Percentiles rank a stretch among this genome's conserved stretches.
Evolutionary conservation across 495 filamentous ascomycete genomes (phyloP).

Genomic region (Articulospora tetracladia): DNA sequence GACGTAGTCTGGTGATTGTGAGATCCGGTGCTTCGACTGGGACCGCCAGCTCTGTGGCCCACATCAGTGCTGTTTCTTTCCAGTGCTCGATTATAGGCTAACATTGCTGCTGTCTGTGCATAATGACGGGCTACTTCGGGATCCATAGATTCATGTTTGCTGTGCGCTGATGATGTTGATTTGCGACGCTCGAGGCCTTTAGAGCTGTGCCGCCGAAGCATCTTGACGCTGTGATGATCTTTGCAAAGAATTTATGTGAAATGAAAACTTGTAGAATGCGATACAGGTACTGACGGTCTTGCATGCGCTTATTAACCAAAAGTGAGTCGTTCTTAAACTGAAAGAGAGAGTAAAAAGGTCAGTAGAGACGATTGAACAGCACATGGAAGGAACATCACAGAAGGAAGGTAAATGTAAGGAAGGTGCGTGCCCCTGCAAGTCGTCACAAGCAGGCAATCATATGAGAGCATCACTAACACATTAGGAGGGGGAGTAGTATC

Average conservation of each 20-base stretch:
- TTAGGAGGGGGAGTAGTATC: too few species aligned
- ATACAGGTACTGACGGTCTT: slow-evolving; percentile 18
- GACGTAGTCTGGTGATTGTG: slow-evolving; percentile 29
- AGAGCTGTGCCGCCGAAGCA: slow-evolving; percentile 44
- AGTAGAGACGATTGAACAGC: background rate
- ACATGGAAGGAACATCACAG: background rate
- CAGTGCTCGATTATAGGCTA: slow-evolving; percentile 58
- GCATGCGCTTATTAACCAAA: slow-evolving; percentile 26
- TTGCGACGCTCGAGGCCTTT: slow-evolving; percentile 53
- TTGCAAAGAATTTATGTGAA: slow-evolving; percentile 19
- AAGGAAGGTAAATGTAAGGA: background rate
- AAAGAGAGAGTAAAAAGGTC: background rate
- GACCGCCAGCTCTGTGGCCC: slow-evolving; percentile 9
- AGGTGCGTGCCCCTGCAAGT: too few species aligned
- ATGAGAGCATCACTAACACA: too few species aligned
- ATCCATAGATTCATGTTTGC: slow-evolving; percentile 42
- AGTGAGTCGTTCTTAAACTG: slow-evolving; percentile 12
- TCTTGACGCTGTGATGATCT: slow-evolving; percentile 23
- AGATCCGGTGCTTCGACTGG: background rate
- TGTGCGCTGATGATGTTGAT: slow-evolving; percentile 58
- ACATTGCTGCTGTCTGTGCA: slow-evolving; percentile 63
- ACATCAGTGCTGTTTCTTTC: slow-evolving; percentile 42
- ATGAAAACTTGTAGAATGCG: slow-evolving; percentile 17
- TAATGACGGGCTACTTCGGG: slow-evolving; percentile 54
- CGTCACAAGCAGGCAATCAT: too few species aligned